Conservation (phyloP, 768 basidiomycete species). For the Boletus barrowsii region DNA sequence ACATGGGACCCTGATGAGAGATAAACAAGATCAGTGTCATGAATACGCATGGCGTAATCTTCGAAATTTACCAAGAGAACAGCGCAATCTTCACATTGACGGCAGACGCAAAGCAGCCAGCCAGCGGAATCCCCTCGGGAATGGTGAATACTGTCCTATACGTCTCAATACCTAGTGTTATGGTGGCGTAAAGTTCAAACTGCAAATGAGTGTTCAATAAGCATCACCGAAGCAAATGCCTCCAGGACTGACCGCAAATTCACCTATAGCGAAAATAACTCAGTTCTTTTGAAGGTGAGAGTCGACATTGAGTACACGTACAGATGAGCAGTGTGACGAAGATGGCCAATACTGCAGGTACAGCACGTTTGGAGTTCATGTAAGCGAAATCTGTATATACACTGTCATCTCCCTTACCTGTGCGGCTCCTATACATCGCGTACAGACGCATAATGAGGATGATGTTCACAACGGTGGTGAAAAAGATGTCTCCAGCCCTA, state of each 20-base stretch:
- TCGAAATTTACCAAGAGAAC: neutral
- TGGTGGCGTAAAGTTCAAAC: constrained; percentile 4
- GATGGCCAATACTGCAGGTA: neutral
- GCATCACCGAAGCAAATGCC: too few relatives aligned
- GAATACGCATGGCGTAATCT: too few relatives aligned
- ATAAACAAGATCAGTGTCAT: neutral
- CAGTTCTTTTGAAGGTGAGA: neutral
- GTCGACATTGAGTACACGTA: neutral
- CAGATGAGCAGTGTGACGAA: neutral
- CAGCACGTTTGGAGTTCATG: neutral
- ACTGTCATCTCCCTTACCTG: neutral
- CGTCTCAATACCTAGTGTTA: neutral
- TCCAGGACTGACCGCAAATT: neutral
- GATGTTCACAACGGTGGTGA: constrained; percentile 1
- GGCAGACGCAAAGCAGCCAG: neutral
- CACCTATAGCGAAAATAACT: neutral
- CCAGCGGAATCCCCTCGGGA: neutral
- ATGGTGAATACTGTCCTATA: neutral
- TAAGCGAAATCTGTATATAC: neutral
- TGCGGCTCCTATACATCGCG: constrained; percentile 1
- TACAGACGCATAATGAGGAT: constrained; percentile 4
- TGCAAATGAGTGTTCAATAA: neutral
- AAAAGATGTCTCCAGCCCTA: constrained; percentile 5
- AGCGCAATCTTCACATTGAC: neutral
- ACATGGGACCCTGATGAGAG: constrained; percentile 1